Percentiles rank a stretch among this genome's conserved stretches.
Conservation (phyloP, 768 basidiomycete species). For the Russula earlei region DNA sequence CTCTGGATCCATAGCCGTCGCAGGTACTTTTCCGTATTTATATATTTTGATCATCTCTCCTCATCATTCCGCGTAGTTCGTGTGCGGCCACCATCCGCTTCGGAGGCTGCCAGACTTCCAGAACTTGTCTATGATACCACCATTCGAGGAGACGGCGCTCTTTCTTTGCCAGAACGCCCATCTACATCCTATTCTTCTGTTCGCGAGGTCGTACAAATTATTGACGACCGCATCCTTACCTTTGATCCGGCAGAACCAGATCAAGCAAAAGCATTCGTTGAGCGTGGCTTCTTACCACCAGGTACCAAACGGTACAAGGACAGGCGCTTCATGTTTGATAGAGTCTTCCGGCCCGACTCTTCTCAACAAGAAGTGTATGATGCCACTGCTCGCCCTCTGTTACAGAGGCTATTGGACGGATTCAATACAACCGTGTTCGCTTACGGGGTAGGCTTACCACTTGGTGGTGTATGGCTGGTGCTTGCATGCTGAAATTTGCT, state of each 20-base stretch:
- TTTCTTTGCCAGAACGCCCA: constrained; percentile 53
- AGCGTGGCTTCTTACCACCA: constrained; percentile 76
- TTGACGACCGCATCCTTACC: constrained; percentile 90
- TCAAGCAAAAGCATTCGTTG: constrained; percentile 66
- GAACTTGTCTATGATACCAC: constrained; percentile 59
- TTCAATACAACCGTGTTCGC: constrained; percentile 98
- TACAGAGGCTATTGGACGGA: constrained; percentile 81
- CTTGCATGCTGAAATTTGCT: neutral
- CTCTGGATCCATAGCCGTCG: constrained; percentile 82
- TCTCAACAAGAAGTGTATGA: constrained; percentile 84
- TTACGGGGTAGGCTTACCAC: constrained; percentile 68
- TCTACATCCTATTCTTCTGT: constrained; percentile 47
- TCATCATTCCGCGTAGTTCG: constrained; percentile 50
- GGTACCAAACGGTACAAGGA: constrained; percentile 94
- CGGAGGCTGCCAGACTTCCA: constrained; percentile 80
- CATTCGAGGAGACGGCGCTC: constrained; percentile 77
- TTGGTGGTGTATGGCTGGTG: neutral
- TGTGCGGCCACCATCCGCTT: constrained; percentile 77
- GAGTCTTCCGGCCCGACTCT: constrained; percentile 75
- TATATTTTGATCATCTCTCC: neutral
- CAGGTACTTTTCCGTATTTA: constrained; percentile 39
- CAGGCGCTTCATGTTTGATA: constrained; percentile 94
- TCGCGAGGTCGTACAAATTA: constrained; percentile 74
- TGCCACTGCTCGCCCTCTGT: constrained; percentile 74
- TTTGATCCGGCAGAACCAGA: constrained; percentile 95